Percentiles rank a stretch among this genome's conserved stretches.
Evolutionary conservation across 176 grass and related monocot genomes (phyloP).

Genomic region (Carex parvula): DNA sequence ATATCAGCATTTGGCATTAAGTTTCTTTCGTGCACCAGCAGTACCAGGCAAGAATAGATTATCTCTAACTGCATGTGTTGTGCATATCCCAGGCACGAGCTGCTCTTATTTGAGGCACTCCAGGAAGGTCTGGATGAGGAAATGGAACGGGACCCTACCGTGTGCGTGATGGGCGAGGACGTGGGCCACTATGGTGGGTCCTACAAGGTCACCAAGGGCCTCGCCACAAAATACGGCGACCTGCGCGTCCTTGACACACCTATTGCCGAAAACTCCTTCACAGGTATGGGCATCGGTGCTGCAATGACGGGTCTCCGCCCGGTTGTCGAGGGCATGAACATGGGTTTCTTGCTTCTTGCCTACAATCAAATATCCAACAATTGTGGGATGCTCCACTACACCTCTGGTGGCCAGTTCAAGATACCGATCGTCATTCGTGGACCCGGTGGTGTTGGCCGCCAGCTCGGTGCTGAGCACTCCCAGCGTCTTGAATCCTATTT

Average conservation of each 20-base stretch:
- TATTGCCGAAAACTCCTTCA: conserved; percentile 83
- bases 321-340: conserved; percentile 87
- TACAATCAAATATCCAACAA: conserved; percentile 98
- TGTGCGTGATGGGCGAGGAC: conserved; percentile 83
- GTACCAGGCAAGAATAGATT: neutral
- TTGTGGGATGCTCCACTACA: conserved; percentile 90
- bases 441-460: conserved; percentile 73
- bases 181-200: conserved; percentile 82
- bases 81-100: conserved; percentile 51
- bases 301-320: conserved; percentile 67
- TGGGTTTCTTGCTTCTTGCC: conserved; percentile 86
- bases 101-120: conserved; percentile 77
- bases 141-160: conserved; percentile 69
- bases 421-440: conserved; percentile 81
- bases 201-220: conserved; percentile 76
- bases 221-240: conserved; percentile 67
- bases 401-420: conserved; percentile 82
- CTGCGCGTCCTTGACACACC: conserved; percentile 81
- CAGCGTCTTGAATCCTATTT: conserved; percentile 90
- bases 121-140: conserved; percentile 81
- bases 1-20: neutral
- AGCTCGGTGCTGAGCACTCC: conserved; percentile 81
- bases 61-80: neutral
- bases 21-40: neutral
- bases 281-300: conserved; percentile 73